Evolutionary conservation across 331 rosid genomes (phyloP), one percentile per base, ranked within the genome.

Genomic region (Pyracantha coccinea): DNA sequence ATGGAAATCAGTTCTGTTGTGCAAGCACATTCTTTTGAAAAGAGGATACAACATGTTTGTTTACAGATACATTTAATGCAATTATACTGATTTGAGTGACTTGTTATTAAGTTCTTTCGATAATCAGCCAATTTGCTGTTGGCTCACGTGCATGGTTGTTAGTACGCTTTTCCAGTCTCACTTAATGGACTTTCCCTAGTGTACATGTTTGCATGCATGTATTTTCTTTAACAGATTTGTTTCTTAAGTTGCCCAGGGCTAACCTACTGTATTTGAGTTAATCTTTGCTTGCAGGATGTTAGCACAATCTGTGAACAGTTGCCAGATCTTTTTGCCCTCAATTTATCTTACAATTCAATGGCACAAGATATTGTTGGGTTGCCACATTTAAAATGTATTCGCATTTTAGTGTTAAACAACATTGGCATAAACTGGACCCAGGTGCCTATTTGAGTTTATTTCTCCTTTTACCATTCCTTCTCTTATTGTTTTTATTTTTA

Each of bases 221-320:
- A 35, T 17, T 58, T 62, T 66, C 5, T 41, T 54, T 54, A 35
- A 50, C 28, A 47, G 52, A 58, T 68, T 50, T 70, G 68, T 41
- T n/a, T 78, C 24, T 68, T 28, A 69, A 66, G 71, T 59, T 53
- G 47, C 55, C 50, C 50, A 17, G 66, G 53, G 57, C 17, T 45
- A 53, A 67, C 52, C 21, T 66, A 62, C 70, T 66, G 13, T 28
- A n/a, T 80, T 68, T 77, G 15, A 29, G 64, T 80, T 50, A 50
- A 84, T 86, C 73, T 67, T 55, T 86, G 77, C 72, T 55, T 83
- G 83, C 92, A 94, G 99, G 97, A 92, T 71, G 84, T 92, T 63
- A 89, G 91, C 68, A 85, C 64, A 55, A 87, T 92, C 81, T 94
- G 97, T 75, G 92, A 85, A 68, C 96, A 92, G 81, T 79, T 94